These are phyloP conservation scores for Gloeostereum incarnatum DNA, from an alignment of 768 basidiomycete genomes.

Conservation along the genomic window DNA sequence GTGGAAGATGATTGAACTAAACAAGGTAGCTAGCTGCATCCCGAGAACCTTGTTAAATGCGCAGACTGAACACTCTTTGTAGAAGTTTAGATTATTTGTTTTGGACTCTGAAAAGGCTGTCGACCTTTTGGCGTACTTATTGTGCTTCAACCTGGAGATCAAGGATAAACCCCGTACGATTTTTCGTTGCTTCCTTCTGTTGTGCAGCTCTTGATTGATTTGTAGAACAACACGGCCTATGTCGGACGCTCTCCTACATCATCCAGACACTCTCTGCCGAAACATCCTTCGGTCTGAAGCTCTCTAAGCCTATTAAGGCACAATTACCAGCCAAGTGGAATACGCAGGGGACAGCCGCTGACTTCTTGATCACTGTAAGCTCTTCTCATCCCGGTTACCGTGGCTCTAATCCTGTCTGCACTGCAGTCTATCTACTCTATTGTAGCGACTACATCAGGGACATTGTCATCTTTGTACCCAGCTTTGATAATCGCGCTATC, in stretches of 20 bases:
- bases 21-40: constrained; percentile 59
- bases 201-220: background rate
- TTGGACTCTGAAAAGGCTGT: constrained; percentile 73
- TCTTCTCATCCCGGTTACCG: background rate
- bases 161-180: constrained; percentile 87
- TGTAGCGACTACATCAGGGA: constrained; percentile 80
- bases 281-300: constrained; percentile 59
- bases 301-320: constrained; percentile 55
- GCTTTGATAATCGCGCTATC: constrained; percentile 86
- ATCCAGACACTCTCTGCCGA: constrained; percentile 89
- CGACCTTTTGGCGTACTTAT: constrained; percentile 69
- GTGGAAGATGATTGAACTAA: constrained; percentile 90
- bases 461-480: constrained; percentile 79
- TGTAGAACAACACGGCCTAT: constrained; percentile 83
- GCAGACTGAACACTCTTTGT: constrained; percentile 2
- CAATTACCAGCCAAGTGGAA: constrained; percentile 74
- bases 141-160: constrained; percentile 78
- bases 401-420: too few relatives aligned
- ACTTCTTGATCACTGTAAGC: constrained; percentile 82
- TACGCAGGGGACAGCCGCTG: constrained; percentile 62
- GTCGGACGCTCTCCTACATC: constrained; percentile 84
- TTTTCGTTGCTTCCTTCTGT: constrained; percentile 3
- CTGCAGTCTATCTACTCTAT: constrained; percentile 79
- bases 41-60: background rate
- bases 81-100: constrained; percentile 87